Base-by-base conservation (phyloP, 805 yeast genomes). In the Isabelozyma heimii region DNA sequence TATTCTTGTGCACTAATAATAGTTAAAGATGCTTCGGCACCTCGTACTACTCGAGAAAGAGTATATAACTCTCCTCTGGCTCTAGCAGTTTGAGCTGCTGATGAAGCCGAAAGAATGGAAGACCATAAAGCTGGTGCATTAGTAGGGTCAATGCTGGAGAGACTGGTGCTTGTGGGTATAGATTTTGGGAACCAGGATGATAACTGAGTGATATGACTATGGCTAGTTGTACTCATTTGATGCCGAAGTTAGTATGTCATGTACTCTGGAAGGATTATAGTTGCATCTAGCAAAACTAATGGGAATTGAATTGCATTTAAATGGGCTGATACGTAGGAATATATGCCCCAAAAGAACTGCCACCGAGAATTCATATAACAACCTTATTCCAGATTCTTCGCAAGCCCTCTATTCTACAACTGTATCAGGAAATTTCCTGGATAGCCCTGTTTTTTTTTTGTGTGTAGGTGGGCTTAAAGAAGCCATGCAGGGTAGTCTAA, bases 21-120 rank as follows among this genome's bases (percentile, higher is more conserved):
- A 10, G 70, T 60, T 40, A 65, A 51, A 13, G 74, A 65, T 0
- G 72, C 75, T 46, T 65, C 55, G 2, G 67, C 70, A 2, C 69
- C 72, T 30, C 72, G 46, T 10, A 59, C 50, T 8, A 53, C 51
- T 47, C 53, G 43, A 4, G 68, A 62, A 10, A 61, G 50, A 16
- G 50, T 48, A 13, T 45, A 37, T 20, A 65, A 46, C 12, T 53
- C 53, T 5, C 44, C 50, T 3, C n/a, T 15, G 20, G 47, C 53
- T 0, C 65, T 64, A 38, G 54, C 70, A 3, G 72, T 68, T 14
- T 47, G 49, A 3, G 56, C 45, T 13, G 49, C 47, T 2, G 33
- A 39, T 8, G 49, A 15, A 9, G 53, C 58, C 6, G 53, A 43
- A 37, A 53, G 39, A 15, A 55, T 40, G 6, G 60, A 42, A 12